Conservation (phyloP, 345 rosid genomes). For the Odontarrhena argentea region DNA sequence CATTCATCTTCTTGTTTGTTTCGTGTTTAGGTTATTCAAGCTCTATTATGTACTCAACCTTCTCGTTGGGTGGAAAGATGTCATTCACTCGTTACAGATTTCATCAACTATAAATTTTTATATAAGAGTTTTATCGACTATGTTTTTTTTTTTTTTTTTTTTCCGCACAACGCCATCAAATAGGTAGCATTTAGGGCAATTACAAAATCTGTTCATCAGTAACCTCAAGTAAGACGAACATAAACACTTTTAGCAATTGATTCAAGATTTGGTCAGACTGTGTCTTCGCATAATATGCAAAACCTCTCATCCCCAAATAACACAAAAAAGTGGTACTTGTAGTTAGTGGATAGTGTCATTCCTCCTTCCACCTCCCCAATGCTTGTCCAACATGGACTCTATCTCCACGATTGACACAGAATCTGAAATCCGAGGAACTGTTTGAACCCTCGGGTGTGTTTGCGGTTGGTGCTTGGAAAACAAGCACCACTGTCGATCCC, state of each 20-base stretch:
- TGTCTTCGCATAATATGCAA: constrained; percentile 14
- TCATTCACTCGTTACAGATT: neutral
- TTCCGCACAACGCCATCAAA: neutral
- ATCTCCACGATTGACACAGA: constrained; percentile 62
- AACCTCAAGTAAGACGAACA: constrained; percentile 22
- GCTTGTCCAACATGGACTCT: constrained; percentile 80
- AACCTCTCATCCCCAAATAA: neutral
- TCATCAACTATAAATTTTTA: neutral
- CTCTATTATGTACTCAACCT: constrained; percentile 25
- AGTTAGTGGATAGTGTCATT: constrained; percentile 29
- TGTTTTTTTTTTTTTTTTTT: neutral
- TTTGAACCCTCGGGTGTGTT: constrained; percentile 41
- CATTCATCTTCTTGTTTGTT: constrained; percentile 13
- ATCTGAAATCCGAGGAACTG: constrained; percentile 60
- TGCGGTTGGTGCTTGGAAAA: constrained; percentile 78
- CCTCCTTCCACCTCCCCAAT: constrained; percentile 65
- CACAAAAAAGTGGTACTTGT: neutral
- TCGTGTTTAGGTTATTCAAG: constrained; percentile 5
- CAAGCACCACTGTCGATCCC: constrained; percentile 94
- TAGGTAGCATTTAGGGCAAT: constrained; percentile 4
- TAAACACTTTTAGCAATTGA: neutral
- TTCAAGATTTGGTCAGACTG: constrained; percentile 1
- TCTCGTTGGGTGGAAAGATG: constrained; percentile 15
- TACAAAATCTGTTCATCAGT: constrained; percentile 8
- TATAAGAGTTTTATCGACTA: neutral